A percentile compares a stretch with the other conserved stretches of the same genome.
These are phyloP conservation scores for Pythium graminicola DNA, from an alignment of 352 stramenopile genomes.

Conservation along the genomic window DNA sequence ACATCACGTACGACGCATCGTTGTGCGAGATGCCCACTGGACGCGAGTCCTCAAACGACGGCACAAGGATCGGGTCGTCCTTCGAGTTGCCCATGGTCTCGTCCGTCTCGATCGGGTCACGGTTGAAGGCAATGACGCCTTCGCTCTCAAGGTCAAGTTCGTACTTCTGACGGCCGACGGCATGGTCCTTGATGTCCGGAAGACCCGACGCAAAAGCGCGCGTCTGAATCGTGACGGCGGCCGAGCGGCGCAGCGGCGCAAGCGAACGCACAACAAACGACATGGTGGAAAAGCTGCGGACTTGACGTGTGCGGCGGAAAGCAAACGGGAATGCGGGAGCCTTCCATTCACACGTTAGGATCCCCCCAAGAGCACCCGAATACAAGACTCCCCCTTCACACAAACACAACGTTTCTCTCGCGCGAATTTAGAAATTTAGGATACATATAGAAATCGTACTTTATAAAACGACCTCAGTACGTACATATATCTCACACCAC, in stretches of 20 bases:
- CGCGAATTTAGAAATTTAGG: slow-evolving; percentile 2
- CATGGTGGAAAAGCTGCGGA: slow-evolving; percentile 7
- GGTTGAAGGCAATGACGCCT: slow-evolving; percentile 69
- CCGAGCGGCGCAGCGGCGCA: slow-evolving; percentile 52
- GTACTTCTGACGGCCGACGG: slow-evolving; percentile 68
- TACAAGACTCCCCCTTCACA: slow-evolving; percentile 11
- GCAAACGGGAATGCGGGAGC: slow-evolving; percentile 9
- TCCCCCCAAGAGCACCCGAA: slow-evolving; percentile 1
- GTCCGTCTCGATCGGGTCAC: slow-evolving; percentile 78
- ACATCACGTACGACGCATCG: slow-evolving; percentile 85
- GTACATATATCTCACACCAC: slow-evolving; percentile 18
- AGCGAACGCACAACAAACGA: slow-evolving; percentile 30
- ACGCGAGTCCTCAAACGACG: slow-evolving; percentile 67
- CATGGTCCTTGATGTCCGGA: slow-evolving; percentile 72
- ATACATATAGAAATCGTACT: slow-evolving; percentile 10
- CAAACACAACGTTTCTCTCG: slow-evolving; percentile 12
- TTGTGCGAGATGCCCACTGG: slow-evolving; percentile 83
- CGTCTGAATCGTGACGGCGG: slow-evolving; percentile 28
- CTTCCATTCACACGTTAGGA: neutral
- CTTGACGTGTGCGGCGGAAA: neutral
- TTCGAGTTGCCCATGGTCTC: slow-evolving; percentile 86
- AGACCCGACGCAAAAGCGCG: slow-evolving; percentile 59
- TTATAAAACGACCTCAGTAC: neutral
- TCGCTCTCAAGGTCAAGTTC: slow-evolving; percentile 70
- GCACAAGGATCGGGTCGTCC: slow-evolving; percentile 83